Evolutionary conservation across 192 early-diverging fungal species (phyloP).

Genomic region (Oehlia diaphana): DNA sequence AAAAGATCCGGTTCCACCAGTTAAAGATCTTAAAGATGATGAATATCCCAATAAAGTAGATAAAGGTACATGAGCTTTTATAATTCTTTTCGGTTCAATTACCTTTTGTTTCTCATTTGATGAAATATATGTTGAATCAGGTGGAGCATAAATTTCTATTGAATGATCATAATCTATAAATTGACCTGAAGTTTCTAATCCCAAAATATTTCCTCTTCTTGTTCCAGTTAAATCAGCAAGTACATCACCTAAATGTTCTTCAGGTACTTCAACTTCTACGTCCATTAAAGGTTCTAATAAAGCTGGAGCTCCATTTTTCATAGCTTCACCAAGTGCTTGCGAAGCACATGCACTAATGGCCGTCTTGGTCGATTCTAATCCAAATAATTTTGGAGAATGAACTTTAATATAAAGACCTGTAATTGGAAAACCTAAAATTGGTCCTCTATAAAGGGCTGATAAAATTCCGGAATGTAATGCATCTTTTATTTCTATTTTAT

Average conservation of each 20-base stretch:
- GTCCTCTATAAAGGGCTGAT: slow-evolving; percentile 70
- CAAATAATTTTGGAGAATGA: slow-evolving; percentile 55
- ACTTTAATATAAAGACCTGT: slow-evolving; percentile 59
- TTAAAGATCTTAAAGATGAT: slow-evolving; percentile 76
- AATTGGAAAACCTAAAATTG: slow-evolving; percentile 77
- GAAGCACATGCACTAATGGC: slow-evolving; percentile 65
- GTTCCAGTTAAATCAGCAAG: slow-evolving; percentile 80
- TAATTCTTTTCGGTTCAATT: slow-evolving; percentile 27
- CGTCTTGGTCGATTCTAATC: slow-evolving; percentile 53
- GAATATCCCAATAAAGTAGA: slow-evolving; percentile 86
- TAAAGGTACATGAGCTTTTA: slow-evolving; percentile 73
- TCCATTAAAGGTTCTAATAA: slow-evolving; percentile 88
- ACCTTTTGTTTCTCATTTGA: slow-evolving; percentile 34
- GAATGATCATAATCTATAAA: slow-evolving; percentile 32
- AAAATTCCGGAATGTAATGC: slow-evolving; percentile 69
- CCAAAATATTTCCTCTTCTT: slow-evolving; percentile 69
- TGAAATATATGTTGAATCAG: slow-evolving; percentile 34
- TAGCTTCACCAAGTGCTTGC: slow-evolving; percentile 60
- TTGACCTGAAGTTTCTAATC: slow-evolving; percentile 46
- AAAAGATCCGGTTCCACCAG: slow-evolving; percentile 82
- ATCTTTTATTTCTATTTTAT: slow-evolving; percentile 20
- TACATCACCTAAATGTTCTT: slow-evolving; percentile 72
- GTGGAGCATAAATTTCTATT: slow-evolving; percentile 46
- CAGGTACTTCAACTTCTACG: slow-evolving; percentile 67
- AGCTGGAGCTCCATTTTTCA: slow-evolving; percentile 35